A percentile compares a stretch with the other conserved stretches of the same genome.
These are phyloP conservation scores for Keqinozyma sinolaborantium DNA, from an alignment of 1,139 yeast genomes.

Conservation along the genomic window DNA sequence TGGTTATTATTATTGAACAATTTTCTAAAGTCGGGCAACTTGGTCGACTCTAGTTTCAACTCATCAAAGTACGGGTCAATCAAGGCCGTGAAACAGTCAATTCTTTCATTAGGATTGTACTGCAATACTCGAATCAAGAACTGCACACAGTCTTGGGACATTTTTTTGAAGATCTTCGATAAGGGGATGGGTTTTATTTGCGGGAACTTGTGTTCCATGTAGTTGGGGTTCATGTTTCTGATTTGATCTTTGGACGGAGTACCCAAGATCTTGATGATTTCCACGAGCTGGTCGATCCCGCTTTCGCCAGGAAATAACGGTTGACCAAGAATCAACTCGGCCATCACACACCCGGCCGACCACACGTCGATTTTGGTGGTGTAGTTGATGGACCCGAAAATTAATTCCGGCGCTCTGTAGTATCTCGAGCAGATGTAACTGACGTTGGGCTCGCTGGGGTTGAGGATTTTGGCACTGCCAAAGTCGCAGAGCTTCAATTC, in stretches of 20 bases:
- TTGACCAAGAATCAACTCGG: constrained; percentile 90
- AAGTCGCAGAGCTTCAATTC: constrained; percentile 75
- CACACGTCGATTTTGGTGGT: constrained; percentile 97
- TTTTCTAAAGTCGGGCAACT: constrained; percentile 52
- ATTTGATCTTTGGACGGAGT: constrained; percentile 94
- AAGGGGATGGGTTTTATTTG: constrained; percentile 93
- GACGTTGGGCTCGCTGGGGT: constrained; percentile 70
- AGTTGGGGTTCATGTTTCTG: constrained; percentile 92
- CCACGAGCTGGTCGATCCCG: constrained; percentile 96
- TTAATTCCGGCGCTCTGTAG: constrained; percentile 83
- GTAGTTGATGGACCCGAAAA: constrained; percentile 87
- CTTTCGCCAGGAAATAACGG: constrained; percentile 97
- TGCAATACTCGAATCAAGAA: constrained; percentile 60
- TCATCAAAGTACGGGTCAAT: constrained; percentile 76
- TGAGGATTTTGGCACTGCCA: constrained; percentile 77
- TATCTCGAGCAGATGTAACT: constrained; percentile 78
- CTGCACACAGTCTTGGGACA: constrained; percentile 58
- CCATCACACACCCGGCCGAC: constrained; percentile 99
- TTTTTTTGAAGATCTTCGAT: constrained; percentile 73
- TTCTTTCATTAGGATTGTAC: constrained; percentile 72
- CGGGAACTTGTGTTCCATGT: constrained; percentile 96
- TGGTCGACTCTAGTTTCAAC: constrained; percentile 52
- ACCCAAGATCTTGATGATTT: constrained; percentile 91
- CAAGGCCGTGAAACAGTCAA: constrained; percentile 67
- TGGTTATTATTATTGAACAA: constrained; percentile 29